Evolutionary conservation across 2,329 filamentous ascomycete species (phyloP).

Genomic region (Colletotrichum tropicale): DNA sequence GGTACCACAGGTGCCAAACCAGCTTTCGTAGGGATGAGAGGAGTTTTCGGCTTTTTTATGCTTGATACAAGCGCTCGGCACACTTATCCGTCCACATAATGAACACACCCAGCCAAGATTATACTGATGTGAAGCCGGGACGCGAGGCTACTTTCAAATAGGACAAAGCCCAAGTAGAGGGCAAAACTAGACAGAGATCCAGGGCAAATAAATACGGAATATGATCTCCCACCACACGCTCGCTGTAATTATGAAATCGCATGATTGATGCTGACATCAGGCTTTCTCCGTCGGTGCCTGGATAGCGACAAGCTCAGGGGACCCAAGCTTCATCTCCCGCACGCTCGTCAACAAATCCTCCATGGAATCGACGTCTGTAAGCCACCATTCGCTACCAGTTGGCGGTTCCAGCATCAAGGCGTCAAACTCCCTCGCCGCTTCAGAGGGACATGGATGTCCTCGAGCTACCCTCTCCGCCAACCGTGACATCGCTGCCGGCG

Average conservation of each 20-base stretch:
- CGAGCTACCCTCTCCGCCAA: slow-evolving; percentile 22
- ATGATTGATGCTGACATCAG: not conserved
- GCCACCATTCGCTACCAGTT: slow-evolving; percentile 2
- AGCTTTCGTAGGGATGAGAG: not conserved
- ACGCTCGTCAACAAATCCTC: slow-evolving; percentile 9
- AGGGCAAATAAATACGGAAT: not conserved
- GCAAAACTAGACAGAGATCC: not conserved
- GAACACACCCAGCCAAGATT: too few species aligned
- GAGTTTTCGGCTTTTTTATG: not conserved
- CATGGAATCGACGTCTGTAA: slow-evolving; percentile 7
- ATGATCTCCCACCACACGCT: not conserved
- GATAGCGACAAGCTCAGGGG: not conserved
- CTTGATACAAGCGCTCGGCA: rapidly evolving
- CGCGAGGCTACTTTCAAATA: not conserved
- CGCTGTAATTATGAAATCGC: not conserved
- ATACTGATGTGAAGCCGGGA: too few species aligned
- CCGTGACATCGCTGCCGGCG: slow-evolving; percentile 28
- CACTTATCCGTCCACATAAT: rapidly evolving
- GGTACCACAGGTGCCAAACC: rapidly evolving
- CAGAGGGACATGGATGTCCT: slow-evolving; percentile 14
- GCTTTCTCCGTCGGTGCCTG: not conserved
- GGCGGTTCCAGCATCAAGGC: not conserved
- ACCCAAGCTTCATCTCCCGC: slow-evolving; percentile 5
- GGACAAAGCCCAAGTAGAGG: not conserved
- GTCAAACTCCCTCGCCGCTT: not conserved